These are phyloP conservation scores for Cadophora gregata DNA, from an alignment of 2,329 filamentous ascomycete genomes.

Conservation along the genomic window DNA sequence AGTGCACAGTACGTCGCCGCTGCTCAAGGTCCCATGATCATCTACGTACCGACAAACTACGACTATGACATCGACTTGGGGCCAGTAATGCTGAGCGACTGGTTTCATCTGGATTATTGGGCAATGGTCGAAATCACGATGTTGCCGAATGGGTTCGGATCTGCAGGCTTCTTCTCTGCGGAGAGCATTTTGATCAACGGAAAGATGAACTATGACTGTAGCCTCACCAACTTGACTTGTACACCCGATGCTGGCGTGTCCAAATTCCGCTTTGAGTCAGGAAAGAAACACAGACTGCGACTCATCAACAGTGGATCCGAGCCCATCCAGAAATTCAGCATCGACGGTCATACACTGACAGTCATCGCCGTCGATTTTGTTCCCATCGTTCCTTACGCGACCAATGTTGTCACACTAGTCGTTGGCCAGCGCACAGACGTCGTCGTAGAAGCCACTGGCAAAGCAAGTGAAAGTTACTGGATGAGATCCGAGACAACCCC, in stretches of 20 bases:
- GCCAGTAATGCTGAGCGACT: conserved; percentile 50
- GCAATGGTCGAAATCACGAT: conserved; percentile 45
- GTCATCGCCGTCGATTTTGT: conserved; percentile 70
- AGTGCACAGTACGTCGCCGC: conserved; percentile 58
- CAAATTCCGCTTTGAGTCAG: conserved; percentile 48
- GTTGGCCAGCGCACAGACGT: too few species aligned
- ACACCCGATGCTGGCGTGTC: conserved; percentile 39
- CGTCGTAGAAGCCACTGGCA: too few species aligned
- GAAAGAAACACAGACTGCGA: conserved; percentile 53
- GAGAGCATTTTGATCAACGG: conserved; percentile 46
- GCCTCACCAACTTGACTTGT: conserved; percentile 34
- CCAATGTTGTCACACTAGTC: too few species aligned
- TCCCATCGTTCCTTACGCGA: conserved; percentile 51
- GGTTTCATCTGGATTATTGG: conserved; percentile 52
- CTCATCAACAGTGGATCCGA: conserved; percentile 55
- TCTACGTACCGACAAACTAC: conserved; percentile 62
- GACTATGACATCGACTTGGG: conserved; percentile 70
- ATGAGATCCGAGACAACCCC: too few species aligned
- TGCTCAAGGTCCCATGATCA: conserved; percentile 63
- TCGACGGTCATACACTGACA: conserved; percentile 60
- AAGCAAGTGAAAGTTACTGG: too few species aligned
- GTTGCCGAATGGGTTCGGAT: neutral
- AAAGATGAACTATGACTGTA: conserved; percentile 43
- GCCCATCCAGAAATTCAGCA: conserved; percentile 53
- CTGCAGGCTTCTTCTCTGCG: conserved; percentile 37